A percentile compares a stretch with the other conserved stretches of the same genome.
Evolutionary conservation across 306 rosid genomes (phyloP).

Genomic region (Hippophae rhamnoides): DNA sequence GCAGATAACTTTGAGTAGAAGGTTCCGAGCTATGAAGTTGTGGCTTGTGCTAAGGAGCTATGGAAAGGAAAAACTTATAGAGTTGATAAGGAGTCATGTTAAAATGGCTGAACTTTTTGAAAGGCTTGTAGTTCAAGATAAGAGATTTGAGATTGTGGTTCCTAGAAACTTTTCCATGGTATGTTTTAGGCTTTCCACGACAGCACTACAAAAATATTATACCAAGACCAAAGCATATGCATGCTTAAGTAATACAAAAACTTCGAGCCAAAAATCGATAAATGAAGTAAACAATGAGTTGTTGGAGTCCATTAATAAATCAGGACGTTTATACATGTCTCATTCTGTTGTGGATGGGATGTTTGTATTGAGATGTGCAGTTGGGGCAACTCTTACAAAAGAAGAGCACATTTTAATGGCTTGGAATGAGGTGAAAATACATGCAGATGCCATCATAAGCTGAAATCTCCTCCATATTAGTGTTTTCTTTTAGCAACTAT

Average conservation of each 20-base stretch:
- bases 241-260: too few relatives aligned
- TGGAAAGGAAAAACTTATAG: too few relatives aligned
- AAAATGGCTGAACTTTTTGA: constrained; percentile 17
- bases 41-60: too few relatives aligned
- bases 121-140: constrained; percentile 6
- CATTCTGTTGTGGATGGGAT: constrained; percentile 29
- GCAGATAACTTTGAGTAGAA: constrained; percentile 19
- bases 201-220: too few relatives aligned
- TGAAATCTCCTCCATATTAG: neutral
- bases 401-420: constrained; percentile 30
- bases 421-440: constrained; percentile 35
- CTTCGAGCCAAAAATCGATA: neutral
- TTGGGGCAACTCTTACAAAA: constrained; percentile 39
- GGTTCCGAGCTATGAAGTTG: constrained; percentile 3
- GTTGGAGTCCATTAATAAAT: constrained; percentile 33
- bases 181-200: too few relatives aligned
- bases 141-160: constrained; percentile 22
- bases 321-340: constrained; percentile 36
- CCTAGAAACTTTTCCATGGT: constrained; percentile 5
- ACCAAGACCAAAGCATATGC: too few relatives aligned
- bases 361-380: constrained; percentile 29
- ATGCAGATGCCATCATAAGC: constrained; percentile 15
- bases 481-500: neutral
- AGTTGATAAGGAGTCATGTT: constrained; percentile 12
- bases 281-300: constrained; percentile 28